Evolutionary conservation across 2,329 filamentous ascomycete species (phyloP).

Genomic region (Dactylellina cionopaga): DNA sequence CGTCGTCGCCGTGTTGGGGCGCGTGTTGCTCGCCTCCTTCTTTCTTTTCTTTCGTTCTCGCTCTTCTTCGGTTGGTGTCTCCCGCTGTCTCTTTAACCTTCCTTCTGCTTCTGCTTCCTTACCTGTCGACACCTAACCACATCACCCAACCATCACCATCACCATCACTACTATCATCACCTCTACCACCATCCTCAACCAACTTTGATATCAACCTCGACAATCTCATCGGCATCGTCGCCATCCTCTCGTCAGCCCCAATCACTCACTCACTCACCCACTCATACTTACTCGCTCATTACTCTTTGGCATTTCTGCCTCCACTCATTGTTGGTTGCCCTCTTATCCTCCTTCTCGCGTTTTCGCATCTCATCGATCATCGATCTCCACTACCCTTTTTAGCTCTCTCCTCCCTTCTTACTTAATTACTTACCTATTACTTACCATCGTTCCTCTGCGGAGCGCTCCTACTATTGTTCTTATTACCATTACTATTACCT

Average conservation of each 20-base stretch:
- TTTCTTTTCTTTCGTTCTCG: constrained; percentile 28
- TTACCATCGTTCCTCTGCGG: constrained; percentile 51
- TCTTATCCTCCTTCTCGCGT: constrained; percentile 42
- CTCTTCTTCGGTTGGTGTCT: constrained; percentile 32
- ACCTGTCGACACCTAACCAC: constrained; percentile 20
- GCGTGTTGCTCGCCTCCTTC: constrained; percentile 33
- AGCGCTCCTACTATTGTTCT: too few species aligned
- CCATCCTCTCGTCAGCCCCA: neutral
- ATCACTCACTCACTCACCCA: constrained; percentile 3
- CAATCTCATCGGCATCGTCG: neutral
- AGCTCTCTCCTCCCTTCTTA: constrained; percentile 37
- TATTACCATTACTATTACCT: too few species aligned
- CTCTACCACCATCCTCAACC: too few species aligned
- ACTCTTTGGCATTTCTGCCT: constrained; percentile 16
- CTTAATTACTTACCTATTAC: constrained; percentile 31
- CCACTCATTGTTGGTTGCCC: constrained; percentile 47
- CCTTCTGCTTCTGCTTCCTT: constrained; percentile 14
- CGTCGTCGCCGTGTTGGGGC: constrained; percentile 13
- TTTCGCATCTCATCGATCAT: constrained; percentile 40
- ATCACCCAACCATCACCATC: constrained; percentile 16
- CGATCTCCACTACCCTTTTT: constrained; percentile 48
- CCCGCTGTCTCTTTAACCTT: constrained; percentile 4
- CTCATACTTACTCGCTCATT: too few species aligned
- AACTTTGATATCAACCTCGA: constrained; percentile 1
- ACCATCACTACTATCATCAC: constrained; percentile 1